Evolutionary conservation across 1,284 basidiomycete species (phyloP).

Genomic region (Ustilago xerochloae): DNA sequence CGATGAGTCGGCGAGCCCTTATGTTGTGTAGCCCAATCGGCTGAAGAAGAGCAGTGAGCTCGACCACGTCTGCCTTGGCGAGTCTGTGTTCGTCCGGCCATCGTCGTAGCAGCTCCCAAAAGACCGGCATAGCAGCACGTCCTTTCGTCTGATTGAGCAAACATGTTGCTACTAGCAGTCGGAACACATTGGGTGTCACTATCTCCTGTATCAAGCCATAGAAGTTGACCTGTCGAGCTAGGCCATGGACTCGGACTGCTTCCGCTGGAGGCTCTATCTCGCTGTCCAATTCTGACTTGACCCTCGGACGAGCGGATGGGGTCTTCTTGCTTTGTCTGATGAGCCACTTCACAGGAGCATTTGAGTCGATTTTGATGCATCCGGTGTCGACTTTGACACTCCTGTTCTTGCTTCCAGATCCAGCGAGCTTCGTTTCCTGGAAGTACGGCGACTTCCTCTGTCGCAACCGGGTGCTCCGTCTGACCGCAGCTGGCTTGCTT

Average conservation of each 20-base stretch:
- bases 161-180: constrained; percentile 37
- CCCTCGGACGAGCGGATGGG: background rate
- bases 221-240: constrained; percentile 28
- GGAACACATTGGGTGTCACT: constrained; percentile 41
- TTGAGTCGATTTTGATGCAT: background rate
- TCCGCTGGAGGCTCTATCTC: background rate
- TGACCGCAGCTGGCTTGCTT: background rate
- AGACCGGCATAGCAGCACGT: constrained; percentile 35
- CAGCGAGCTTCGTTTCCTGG: background rate
- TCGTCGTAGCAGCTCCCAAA: constrained; percentile 28
- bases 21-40: constrained; percentile 42
- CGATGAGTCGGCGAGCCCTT: constrained; percentile 26
- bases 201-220: constrained; percentile 48
- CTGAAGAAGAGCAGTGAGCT: constrained; percentile 28
- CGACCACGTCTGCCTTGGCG: constrained; percentile 15
- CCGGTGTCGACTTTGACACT: background rate
- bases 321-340: background rate
- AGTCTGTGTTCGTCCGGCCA: constrained; percentile 34
- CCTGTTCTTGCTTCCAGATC: background rate
- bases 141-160: constrained; percentile 49
- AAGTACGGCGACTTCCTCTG: constrained; percentile 28
- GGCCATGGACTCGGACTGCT: constrained; percentile 25
- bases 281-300: background rate
- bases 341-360: background rate
- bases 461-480: constrained; percentile 15